Percentiles rank a stretch among this genome's conserved stretches.
phyloP scores from a whole-genome alignment of 352 stramenopile genomes.

The Phytophthora fragariae region DNA sequence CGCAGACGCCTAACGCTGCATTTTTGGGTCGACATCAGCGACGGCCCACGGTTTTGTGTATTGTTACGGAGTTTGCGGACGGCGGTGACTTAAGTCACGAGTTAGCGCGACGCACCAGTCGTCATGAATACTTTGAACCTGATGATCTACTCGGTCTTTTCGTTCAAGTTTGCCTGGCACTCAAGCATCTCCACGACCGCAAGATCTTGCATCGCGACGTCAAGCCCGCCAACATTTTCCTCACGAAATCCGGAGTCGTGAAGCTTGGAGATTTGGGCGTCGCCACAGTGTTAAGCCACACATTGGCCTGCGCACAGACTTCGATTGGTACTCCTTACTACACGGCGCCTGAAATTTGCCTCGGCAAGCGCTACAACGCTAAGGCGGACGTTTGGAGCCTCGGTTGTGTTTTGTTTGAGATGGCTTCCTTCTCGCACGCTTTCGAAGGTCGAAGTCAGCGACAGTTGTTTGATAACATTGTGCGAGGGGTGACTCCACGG shows the following conservation, averaged over 20 bases:
- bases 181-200: conserved; percentile 84
- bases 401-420: conserved; percentile 94
- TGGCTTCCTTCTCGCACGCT: conserved; percentile 87
- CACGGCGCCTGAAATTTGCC: conserved; percentile 94
- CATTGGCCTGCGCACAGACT: conserved; percentile 75
- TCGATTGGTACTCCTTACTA: conserved; percentile 91
- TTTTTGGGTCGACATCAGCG: conserved; percentile 8
- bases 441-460: conserved; percentile 89
- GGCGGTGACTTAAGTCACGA: conserved; percentile 74
- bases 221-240: conserved; percentile 90
- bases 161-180: conserved; percentile 74
- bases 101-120: conserved; percentile 44
- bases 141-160: conserved; percentile 64
- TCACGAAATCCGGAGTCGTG: conserved; percentile 66
- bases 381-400: conserved; percentile 96
- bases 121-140: conserved; percentile 39
- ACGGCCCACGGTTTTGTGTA: conserved; percentile 61
- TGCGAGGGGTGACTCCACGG: conserved; percentile 34
- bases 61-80: conserved; percentile 88
- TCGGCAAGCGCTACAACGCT: conserved; percentile 92
- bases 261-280: conserved; percentile 87
- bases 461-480: conserved; percentile 82
- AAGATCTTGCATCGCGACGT: conserved; percentile 91
- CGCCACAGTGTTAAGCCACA: conserved; percentile 77
- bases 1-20: conserved; percentile 3